Evolutionary conservation across 345 rosid species (phyloP), one percentile per base, ranked within the genome.

Genomic region (Alliaria petiolata): DNA sequence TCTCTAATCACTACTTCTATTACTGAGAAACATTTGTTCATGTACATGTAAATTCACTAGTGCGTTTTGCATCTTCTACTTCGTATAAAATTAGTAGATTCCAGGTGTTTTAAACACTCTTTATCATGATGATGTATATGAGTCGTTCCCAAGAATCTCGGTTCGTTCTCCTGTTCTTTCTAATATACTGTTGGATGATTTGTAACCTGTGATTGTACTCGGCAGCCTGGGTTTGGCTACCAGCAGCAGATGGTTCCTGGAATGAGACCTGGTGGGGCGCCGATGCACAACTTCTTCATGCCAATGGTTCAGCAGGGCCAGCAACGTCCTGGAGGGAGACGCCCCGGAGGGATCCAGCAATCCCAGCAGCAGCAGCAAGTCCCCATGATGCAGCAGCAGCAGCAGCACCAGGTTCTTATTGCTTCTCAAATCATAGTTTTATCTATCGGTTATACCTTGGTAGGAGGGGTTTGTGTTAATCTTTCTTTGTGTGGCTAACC

Each of bases 191-290:
- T 62, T 36, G 57, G 51, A 8, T 53, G 13, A 33, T 33, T 9
- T 19, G 28, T 33, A 56, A 26, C 65, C 6, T 59, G 57, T 74
- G 34, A n/a, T 60, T 42, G 14, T 28, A 7, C 47, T 52, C 62
- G 50, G 45, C 80, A 91, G 97, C 87, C 91, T 63, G 96, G 95
- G 53, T 93, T 78, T 77, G 98, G 97, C 57, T 91, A 83, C 84
- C 98, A 93, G 75, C 98, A 87, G 80, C 97, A 89, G 79, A 86
- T 91, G 38, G 89, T 93, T 76, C 96, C 92, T 54, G 98, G 95
- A 19, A 87, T 93, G 96, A 86, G 93, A 74, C 96, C 91, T 44
- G 90, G 89, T 43, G 91, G 80, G 10, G 86, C 68, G 26, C 96
- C 96, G 2, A 78, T 89, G 85, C 86, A 82, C 49, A 91, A 89